Percentiles rank a stretch among this genome's conserved stretches.
Conservation (phyloP, 129 eudicot species). For the Chrysanthemum makinoi region DNA sequence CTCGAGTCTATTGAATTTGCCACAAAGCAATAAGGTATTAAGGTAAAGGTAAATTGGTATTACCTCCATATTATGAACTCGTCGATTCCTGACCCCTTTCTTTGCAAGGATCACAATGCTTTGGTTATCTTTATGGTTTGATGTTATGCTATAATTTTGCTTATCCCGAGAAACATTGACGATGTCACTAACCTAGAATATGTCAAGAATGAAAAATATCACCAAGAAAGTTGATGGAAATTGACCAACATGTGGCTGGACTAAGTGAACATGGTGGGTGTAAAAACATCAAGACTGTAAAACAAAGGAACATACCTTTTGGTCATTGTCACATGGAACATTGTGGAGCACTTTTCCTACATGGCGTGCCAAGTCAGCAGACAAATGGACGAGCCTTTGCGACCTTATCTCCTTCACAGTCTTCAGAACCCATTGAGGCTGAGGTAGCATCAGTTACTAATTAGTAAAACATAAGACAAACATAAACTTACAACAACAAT, state of each 20-base stretch:
- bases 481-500: background rate
- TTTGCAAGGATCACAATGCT: conserved; percentile 58
- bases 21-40: background rate
- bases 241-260: background rate
- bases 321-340: conserved; percentile 29
- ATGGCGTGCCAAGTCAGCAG: conserved; percentile 86
- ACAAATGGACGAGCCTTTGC: conserved; percentile 74
- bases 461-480: conserved; percentile 2
- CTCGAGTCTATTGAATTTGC: background rate
- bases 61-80: conserved; percentile 61
- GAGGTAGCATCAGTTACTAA: conserved; percentile 23
- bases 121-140: conserved; percentile 56
- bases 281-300: background rate
- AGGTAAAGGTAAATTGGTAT: background rate
- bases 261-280: background rate
- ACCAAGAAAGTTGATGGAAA: conserved; percentile 1
- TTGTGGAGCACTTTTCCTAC: conserved; percentile 56
- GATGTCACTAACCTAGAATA: conserved; percentile 41
- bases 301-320: conserved; percentile 38
- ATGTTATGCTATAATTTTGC: conserved; percentile 25
- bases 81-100: conserved; percentile 72
- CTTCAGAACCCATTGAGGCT: conserved; percentile 93
- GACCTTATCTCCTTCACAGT: conserved; percentile 53
- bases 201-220: background rate
- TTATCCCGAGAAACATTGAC: conserved; percentile 30